Conservation (phyloP, 345 rosid species). For the Dipteronia dyeriana region DNA sequence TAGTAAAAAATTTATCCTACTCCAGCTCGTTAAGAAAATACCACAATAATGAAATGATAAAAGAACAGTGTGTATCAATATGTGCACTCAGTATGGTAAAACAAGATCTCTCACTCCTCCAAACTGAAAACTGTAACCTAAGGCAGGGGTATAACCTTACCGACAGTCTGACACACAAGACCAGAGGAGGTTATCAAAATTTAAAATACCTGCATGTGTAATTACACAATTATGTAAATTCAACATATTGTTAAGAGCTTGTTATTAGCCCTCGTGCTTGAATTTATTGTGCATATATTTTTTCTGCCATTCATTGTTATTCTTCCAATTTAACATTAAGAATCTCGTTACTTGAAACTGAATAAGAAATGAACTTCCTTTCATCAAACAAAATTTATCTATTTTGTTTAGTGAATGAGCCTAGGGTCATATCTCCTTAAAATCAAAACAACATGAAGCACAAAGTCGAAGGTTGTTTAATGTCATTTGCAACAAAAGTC, state of each 20-base stretch:
- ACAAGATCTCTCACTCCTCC: not conserved
- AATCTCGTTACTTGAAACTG: too few relatives aligned
- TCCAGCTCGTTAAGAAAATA: not conserved
- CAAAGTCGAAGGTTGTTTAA: too few relatives aligned
- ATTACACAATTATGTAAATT: not conserved
- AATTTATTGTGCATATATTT: not conserved
- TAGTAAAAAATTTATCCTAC: not conserved
- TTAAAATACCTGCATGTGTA: too few relatives aligned
- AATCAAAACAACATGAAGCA: too few relatives aligned
- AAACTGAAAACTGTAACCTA: not conserved
- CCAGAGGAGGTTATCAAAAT: not conserved
- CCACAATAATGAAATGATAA: not conserved
- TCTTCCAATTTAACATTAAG: not conserved
- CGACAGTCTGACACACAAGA: not conserved
- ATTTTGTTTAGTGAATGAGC: too few relatives aligned
- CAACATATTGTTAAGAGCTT: not conserved
- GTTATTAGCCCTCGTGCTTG: not conserved
- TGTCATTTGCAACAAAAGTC: too few relatives aligned
- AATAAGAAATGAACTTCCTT: too few relatives aligned
- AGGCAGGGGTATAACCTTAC: not conserved
- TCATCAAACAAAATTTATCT: too few relatives aligned
- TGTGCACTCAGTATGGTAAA: not conserved
- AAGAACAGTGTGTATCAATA: not conserved
- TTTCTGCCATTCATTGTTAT: not conserved
- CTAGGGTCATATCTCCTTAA: too few relatives aligned